phyloP scores from a whole-genome alignment of 2,329 filamentous ascomycete species.

The Ophiostoma perfectum region DNA sequence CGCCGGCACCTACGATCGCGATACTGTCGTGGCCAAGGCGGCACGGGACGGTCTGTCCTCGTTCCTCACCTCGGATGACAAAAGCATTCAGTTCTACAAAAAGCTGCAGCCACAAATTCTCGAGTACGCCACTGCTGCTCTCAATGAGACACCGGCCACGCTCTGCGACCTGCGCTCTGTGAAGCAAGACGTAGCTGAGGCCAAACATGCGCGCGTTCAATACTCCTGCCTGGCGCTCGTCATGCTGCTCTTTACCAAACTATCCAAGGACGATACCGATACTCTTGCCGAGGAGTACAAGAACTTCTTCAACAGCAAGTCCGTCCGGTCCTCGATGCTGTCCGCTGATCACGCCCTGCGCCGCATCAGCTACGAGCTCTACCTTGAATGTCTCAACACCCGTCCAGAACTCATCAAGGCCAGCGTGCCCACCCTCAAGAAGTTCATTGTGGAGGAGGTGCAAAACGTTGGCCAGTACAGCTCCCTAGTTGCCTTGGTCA shows the following conservation, averaged over 20 bases:
- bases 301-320: constrained; percentile 59
- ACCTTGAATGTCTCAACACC: constrained; percentile 45
- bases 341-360: constrained; percentile 53
- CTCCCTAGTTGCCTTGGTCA: constrained; percentile 66
- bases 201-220: constrained; percentile 76
- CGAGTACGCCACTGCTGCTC: constrained; percentile 72
- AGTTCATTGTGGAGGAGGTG: constrained; percentile 64
- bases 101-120: constrained; percentile 76
- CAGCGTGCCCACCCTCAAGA: constrained; percentile 48
- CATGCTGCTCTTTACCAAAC: constrained; percentile 46
- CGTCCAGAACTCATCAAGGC: constrained; percentile 43
- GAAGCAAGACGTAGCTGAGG: constrained; percentile 74
- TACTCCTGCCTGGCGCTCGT: constrained; percentile 52
- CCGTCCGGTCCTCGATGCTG: constrained; percentile 60
- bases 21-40: constrained; percentile 68
- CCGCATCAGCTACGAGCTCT: constrained; percentile 47
- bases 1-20: constrained; percentile 79
- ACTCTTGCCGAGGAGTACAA: constrained; percentile 60
- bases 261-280: constrained; percentile 48
- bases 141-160: constrained; percentile 73
- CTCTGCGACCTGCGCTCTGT: constrained; percentile 86
- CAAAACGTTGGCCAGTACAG: constrained; percentile 66
- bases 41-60: constrained; percentile 69
- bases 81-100: constrained; percentile 69
- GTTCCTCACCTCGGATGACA: constrained; percentile 76